Conservation (phyloP, 495 filamentous ascomycete species). For the Aspergillus olivimuriae region DNA sequence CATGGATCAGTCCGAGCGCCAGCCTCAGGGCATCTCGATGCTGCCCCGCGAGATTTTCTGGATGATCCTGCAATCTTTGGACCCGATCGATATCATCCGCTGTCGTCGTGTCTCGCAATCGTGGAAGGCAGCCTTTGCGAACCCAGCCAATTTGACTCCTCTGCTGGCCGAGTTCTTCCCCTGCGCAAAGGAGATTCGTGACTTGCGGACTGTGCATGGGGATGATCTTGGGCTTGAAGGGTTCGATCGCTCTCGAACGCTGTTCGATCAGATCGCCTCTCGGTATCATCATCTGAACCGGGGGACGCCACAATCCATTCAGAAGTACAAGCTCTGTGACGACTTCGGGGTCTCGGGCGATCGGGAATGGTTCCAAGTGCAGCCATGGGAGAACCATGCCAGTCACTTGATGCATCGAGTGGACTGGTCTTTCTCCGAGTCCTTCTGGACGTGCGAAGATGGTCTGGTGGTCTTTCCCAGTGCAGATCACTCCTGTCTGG, state of each 20-base stretch:
- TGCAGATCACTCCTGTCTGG: constrained; percentile 33
- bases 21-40: constrained; percentile 17
- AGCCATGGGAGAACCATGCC: constrained; percentile 51
- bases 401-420: constrained; percentile 30
- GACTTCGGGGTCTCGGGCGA: constrained; percentile 30
- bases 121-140: constrained; percentile 51
- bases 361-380: constrained; percentile 42
- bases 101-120: constrained; percentile 49
- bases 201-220: constrained; percentile 4
- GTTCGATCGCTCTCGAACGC: constrained; percentile 34
- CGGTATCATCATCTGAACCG: constrained; percentile 50
- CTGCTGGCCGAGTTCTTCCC: constrained; percentile 49
- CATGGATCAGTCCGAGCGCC: background rate
- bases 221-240: background rate
- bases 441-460: constrained; percentile 56
- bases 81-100: constrained; percentile 45
- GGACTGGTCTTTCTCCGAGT: constrained; percentile 47
- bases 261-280: constrained; percentile 48
- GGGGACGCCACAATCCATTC: constrained; percentile 42
- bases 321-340: constrained; percentile 38
- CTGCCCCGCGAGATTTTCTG: constrained; percentile 40
- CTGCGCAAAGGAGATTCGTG: constrained; percentile 47
- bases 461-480: constrained; percentile 54
- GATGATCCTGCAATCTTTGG: constrained; percentile 35
- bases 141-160: constrained; percentile 36